Evolutionary conservation across 768 basidiomycete species (phyloP).

Genomic region (Hericium rajendrae): DNA sequence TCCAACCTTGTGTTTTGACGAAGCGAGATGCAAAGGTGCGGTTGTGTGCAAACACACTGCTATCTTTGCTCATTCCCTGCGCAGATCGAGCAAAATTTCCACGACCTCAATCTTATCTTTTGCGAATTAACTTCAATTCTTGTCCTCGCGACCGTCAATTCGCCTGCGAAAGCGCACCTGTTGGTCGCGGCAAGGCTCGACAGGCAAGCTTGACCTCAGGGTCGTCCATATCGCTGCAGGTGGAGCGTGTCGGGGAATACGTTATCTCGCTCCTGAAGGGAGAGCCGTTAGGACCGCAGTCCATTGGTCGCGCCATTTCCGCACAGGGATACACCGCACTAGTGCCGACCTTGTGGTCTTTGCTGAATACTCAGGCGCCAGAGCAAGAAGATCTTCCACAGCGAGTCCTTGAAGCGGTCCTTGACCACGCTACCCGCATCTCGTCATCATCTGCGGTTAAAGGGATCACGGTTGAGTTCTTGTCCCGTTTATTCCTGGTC

Average conservation of each 20-base stretch:
- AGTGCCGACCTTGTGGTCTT: constrained; percentile 71
- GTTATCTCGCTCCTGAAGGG: constrained; percentile 50
- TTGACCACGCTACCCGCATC: constrained; percentile 57
- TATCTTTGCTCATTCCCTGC: constrained; percentile 5
- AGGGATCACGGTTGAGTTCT: constrained; percentile 61
- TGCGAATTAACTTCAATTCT: constrained; percentile 69
- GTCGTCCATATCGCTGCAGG: constrained; percentile 11
- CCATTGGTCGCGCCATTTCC: constrained; percentile 39
- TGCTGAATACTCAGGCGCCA: constrained; percentile 37
- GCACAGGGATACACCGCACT: constrained; percentile 53
- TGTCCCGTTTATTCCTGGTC: constrained; percentile 64
- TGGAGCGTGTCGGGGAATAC: constrained; percentile 48
- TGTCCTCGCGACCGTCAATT: constrained; percentile 23
- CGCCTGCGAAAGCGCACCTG: no score
- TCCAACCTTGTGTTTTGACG: constrained; percentile 27
- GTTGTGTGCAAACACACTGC: not conserved
- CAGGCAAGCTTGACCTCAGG: not conserved
- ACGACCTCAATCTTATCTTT: constrained; percentile 67
- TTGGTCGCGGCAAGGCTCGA: not conserved
- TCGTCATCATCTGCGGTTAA: constrained; percentile 58
- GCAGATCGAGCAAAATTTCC: constrained; percentile 56
- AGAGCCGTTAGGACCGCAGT: constrained; percentile 10
- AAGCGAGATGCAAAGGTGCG: constrained; percentile 51
- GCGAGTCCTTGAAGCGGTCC: constrained; percentile 40
- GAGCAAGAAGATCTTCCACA: constrained; percentile 13